Evolutionary conservation across 345 rosid genomes (phyloP), one percentile per base, ranked within the genome.

Genomic region (Mercurialis annua): DNA sequence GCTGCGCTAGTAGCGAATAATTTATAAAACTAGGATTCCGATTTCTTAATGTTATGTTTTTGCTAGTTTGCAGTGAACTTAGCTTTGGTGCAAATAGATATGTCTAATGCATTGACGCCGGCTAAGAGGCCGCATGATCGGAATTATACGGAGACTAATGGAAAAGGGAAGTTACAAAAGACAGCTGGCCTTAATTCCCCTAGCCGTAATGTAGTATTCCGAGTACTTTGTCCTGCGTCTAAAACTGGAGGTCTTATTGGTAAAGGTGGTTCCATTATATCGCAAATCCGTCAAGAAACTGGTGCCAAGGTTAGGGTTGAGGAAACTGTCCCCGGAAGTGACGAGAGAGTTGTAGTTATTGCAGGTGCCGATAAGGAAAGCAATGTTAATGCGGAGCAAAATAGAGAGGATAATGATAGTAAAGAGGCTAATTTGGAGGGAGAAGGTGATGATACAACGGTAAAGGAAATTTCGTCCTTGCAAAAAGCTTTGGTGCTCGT

Each of bases 401-500:
- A 43, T 23, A 33, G 58, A 58, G 73, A 61, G 33, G 67, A 64
- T 54, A 72, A 58, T 50, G 62, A 54, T 50, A 58, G 49, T 44
- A 62, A 66, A 26, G 79, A 69, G 69, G 50, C 33, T n/a, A 43
- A 55, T 52, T 75, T 57, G 43, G 59, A 18, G 29, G 72, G 75
- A 44, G 74, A 66, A 55, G 73, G 51, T 64, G 66, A 69, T 58
- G 71, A 58, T 46, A 59, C 59, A 21, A 72, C 73, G 43, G 80
- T 26, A 26, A 72, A 69, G 66, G 85, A 72, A 58, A 68, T 69
- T 69, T 72, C 87, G 14, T 53, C 77, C 29, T 23, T 79, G 69
- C 90, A 78, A 84, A 84, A 74, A 78, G 90, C 90, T 18, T 73
- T 87, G 60, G 66, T 82, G 29, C 80, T 82, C 71, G 76, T 89